Evolutionary conservation across 345 rosid genomes (phyloP).

Genomic region (Physaria fendleri): DNA sequence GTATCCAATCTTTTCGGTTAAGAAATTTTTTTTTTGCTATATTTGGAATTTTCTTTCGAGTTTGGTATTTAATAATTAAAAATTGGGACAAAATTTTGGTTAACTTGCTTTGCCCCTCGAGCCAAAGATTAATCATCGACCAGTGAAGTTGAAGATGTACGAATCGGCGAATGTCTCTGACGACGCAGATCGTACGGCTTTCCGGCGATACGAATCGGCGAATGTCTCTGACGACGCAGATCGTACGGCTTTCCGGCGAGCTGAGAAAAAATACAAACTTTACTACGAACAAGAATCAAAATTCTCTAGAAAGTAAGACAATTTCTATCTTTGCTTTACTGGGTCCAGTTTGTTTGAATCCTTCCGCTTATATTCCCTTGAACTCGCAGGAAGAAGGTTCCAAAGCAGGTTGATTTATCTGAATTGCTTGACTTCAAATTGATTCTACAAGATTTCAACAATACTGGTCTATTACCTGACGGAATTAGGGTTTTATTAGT

Average conservation of each 20-base stretch:
- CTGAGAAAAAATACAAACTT: conserved; percentile 93
- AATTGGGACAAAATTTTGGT: not conserved
- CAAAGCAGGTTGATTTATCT: conserved; percentile 68
- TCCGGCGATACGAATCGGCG: conserved; percentile 63
- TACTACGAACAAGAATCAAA: conserved; percentile 56
- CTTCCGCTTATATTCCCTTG: not conserved
- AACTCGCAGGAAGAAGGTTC: conserved; percentile 62
- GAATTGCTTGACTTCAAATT: conserved; percentile 60
- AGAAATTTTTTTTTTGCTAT: not conserved
- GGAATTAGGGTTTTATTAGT: conserved; percentile 38
- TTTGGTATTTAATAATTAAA: not conserved
- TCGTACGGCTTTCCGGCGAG: conserved; percentile 67
- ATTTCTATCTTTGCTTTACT: not conserved
- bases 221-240: conserved; percentile 40
- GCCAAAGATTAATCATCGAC: not conserved
- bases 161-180: conserved; percentile 43
- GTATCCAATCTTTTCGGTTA: too few relatives aligned
- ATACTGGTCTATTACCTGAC: conserved; percentile 40
- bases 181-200: conserved; percentile 56
- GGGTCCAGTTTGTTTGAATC: not conserved
- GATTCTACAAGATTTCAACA: conserved; percentile 37
- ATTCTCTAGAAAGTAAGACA: conserved; percentile 52
- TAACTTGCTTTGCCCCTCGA: not conserved
- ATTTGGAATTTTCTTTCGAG: not conserved
- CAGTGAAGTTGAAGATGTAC: conserved; percentile 43